Evolutionary conservation across 2,329 filamentous ascomycete genomes (phyloP), one percentile per base, ranked within the genome.

Genomic region (Fusarium anthophilum): DNA sequence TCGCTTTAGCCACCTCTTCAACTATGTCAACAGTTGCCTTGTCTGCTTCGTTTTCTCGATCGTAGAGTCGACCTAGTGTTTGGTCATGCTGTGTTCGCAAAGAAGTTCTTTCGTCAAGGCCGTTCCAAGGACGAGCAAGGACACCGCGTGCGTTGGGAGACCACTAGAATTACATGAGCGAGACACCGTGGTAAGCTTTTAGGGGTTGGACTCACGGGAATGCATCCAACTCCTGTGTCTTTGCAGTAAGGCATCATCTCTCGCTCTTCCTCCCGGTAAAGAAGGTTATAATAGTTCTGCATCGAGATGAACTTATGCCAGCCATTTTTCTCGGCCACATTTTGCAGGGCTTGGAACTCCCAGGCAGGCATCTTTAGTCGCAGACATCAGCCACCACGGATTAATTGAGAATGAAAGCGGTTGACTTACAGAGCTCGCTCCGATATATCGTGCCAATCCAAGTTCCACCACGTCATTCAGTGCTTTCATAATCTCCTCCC

Each of bases 191-290:
- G 28, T n/a, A n/a, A n/a, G n/a, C n/a, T n/a, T n/a, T n/a, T n/a
- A n/a, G n/a, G n/a, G n/a, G n/a, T n/a, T n/a, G n/a, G 26, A 38
- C 51, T 28, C 7, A 54, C 51, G 0, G 51, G 51, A 18, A 55
- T n/a, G 1, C 35, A 41, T 9, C 35, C 35, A 3, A 55, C 35
- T 13, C 35, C 51, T 18, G 24, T 3, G 6, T 55, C 51, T 13
- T 70, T 68, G 26, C 71, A 74, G 66, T 81, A 85, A 4, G 80
- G 77, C 43, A 77, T 83, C 83, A 84, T 85, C 69, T 85, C 83
- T n/a, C 82, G 74, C 70, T 84, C 90, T 67, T 92, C 90, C 74
- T 92, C 90, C 1, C 90, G 83, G 73, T 90, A 90, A 3, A 87
- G 70, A 5, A 88, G 78, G 69, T 86, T 89, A 74, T 90, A 87